Evolutionary conservation across 2,329 filamentous ascomycete genomes (phyloP).

Genomic region (Ophiostoma quercus): DNA sequence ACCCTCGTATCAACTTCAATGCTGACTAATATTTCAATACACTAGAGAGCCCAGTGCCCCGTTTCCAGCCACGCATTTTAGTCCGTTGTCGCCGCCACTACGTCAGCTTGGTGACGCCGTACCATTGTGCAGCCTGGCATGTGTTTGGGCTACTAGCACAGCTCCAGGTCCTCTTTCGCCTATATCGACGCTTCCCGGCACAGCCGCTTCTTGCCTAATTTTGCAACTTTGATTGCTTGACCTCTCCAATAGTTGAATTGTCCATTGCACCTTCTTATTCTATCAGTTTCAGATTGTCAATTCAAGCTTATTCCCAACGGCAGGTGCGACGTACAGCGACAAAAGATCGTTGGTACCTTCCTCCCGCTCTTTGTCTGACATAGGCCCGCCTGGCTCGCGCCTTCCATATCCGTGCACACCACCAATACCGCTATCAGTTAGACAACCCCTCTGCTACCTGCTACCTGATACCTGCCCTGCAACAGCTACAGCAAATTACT

Average conservation of each 20-base stretch:
- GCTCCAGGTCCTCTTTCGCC: not conserved
- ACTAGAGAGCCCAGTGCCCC: not conserved
- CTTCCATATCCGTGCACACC: slow-evolving; percentile 7
- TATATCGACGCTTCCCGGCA: not conserved
- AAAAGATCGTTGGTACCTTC: not conserved
- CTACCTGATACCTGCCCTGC: not conserved
- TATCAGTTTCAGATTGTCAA: not conserved
- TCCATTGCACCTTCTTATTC: not conserved
- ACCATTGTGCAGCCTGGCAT: slow-evolving; percentile 3
- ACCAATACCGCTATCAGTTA: not conserved
- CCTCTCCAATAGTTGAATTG: not conserved
- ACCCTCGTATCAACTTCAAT: not conserved
- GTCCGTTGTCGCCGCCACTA: slow-evolving; percentile 17
- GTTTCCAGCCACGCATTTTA: slow-evolving; percentile 20
- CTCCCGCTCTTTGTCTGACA: not conserved
- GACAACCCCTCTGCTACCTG: slow-evolving; percentile 14
- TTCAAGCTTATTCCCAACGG: not conserved
- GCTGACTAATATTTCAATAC: not conserved
- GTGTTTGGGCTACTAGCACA: slow-evolving; percentile 10
- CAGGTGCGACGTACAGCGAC: slow-evolving; percentile 3
- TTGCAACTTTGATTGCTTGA: not conserved
- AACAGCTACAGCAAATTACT: slow-evolving; percentile 18
- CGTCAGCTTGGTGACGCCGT: slow-evolving; percentile 18
- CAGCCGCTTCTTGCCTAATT: not conserved
- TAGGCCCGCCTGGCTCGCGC: not conserved